Evolutionary conservation across 2,329 filamentous ascomycete genomes (phyloP).

Genomic region (Xylaria hypoxylon): DNA sequence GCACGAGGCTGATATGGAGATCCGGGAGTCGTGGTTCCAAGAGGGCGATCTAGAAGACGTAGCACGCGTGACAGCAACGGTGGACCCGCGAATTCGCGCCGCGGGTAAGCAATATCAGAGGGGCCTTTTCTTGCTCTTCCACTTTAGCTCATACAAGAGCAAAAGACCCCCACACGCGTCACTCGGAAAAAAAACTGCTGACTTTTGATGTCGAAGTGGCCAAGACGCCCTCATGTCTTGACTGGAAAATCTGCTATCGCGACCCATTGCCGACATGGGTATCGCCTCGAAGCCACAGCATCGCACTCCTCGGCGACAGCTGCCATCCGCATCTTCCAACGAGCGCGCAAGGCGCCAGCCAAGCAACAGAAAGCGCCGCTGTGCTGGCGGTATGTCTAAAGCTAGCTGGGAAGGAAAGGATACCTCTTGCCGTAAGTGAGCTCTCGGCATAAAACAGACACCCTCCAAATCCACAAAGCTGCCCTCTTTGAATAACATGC

Average conservation of each 20-base stretch:
- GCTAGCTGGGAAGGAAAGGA: conserved; percentile 55
- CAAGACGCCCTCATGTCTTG: conserved; percentile 59
- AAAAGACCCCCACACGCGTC: background rate
- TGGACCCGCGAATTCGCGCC: conserved; percentile 60
- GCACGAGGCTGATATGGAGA: conserved; percentile 57
- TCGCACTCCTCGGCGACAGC: conserved; percentile 64
- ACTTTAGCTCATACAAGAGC: background rate
- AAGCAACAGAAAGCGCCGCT: conserved; percentile 65
- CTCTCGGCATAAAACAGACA: background rate
- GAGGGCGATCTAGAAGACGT: conserved; percentile 61
- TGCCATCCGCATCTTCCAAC: conserved; percentile 67
- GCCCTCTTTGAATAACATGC: background rate
- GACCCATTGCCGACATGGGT: conserved; percentile 66
- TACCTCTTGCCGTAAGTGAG: conserved; percentile 53
- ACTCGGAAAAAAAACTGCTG: background rate
- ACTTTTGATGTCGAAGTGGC: conserved; percentile 48
- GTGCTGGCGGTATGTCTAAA: conserved; percentile 59
- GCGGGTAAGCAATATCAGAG: conserved; percentile 45
- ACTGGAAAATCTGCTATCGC: conserved; percentile 67
- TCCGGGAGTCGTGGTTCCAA: conserved; percentile 61
- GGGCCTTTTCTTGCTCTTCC: background rate
- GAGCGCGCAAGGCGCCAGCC: conserved; percentile 64
- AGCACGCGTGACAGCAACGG: conserved; percentile 49
- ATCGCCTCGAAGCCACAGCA: conserved; percentile 58
- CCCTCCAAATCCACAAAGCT: background rate